These are phyloP conservation scores for Erodium moschatum DNA, from an alignment of 441 rosid genomes.

Conservation along the genomic window DNA sequence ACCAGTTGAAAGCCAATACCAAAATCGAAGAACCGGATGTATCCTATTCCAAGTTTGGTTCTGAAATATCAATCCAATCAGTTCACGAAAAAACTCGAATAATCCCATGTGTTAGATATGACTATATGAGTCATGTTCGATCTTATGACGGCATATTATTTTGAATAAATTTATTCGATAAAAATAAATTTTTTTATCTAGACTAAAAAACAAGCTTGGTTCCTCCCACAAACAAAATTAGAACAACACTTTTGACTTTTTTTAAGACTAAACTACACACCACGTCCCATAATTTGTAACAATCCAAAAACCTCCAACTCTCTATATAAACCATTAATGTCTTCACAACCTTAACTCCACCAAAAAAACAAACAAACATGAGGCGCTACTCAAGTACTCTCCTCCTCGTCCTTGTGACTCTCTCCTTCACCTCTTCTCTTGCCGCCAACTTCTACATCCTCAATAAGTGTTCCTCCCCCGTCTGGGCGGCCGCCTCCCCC, in stretches of 20 bases:
- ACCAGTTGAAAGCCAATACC: too few species aligned
- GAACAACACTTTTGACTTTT: background rate
- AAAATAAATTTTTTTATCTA: too few species aligned
- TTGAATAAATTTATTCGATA: too few species aligned
- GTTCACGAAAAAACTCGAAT: too few species aligned
- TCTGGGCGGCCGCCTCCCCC: constrained; percentile 5
- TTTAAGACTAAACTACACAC: background rate
- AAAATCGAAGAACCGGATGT: too few species aligned
- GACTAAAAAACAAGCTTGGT: too few species aligned
- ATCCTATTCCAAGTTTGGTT: too few species aligned
- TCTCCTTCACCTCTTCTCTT: background rate
- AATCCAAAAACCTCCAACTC: background rate
- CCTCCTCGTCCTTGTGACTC: background rate
- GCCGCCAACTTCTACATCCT: background rate
- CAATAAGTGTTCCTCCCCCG: background rate
- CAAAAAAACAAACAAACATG: background rate
- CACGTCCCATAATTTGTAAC: background rate
- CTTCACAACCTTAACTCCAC: background rate
- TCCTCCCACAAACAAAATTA: too few species aligned
- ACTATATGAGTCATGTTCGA: too few species aligned
- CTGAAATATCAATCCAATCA: too few species aligned
- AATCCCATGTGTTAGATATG: too few species aligned
- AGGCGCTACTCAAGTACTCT: background rate
- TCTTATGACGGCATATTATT: too few species aligned
- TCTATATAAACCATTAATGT: background rate